phyloP scores from a whole-genome alignment of 1,284 basidiomycete genomes.

The Porodaedalea pini region DNA sequence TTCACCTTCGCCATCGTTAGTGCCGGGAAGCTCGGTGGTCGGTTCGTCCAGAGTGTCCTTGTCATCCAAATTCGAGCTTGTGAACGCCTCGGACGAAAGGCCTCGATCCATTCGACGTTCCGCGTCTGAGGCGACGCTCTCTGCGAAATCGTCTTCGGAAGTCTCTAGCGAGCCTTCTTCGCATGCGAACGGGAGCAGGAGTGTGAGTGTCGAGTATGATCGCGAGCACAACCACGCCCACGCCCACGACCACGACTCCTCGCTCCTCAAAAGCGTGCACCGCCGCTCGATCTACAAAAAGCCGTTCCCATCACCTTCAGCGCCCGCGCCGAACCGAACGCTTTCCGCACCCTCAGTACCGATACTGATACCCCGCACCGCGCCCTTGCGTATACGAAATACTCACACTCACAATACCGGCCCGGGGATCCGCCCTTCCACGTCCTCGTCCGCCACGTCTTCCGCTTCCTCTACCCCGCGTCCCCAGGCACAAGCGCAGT shows the following conservation, averaged over 20 bases:
- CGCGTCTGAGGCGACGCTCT: conserved; percentile 2
- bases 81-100: background rate
- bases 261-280: background rate
- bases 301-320: background rate
- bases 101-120: background rate
- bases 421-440: too few species aligned
- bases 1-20: background rate
- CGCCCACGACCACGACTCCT: background rate
- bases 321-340: background rate
- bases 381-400: background rate
- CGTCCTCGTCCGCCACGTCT: too few species aligned
- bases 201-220: too few species aligned
- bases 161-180: too few species aligned
- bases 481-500: background rate
- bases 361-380: background rate
- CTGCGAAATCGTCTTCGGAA: background rate
- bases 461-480: background rate
- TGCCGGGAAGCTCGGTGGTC: background rate
- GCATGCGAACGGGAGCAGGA: too few species aligned
- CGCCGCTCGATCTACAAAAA: conserved; percentile 9
- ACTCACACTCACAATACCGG: too few species aligned
- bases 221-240: too few species aligned
- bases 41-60: background rate
- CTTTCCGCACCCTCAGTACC: background rate
- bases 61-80: too few species aligned